Evolutionary conservation across 2,329 filamentous ascomycete genomes (phyloP), one percentile per base, ranked within the genome.

Genomic region (Pseudocercospora ulei): DNA sequence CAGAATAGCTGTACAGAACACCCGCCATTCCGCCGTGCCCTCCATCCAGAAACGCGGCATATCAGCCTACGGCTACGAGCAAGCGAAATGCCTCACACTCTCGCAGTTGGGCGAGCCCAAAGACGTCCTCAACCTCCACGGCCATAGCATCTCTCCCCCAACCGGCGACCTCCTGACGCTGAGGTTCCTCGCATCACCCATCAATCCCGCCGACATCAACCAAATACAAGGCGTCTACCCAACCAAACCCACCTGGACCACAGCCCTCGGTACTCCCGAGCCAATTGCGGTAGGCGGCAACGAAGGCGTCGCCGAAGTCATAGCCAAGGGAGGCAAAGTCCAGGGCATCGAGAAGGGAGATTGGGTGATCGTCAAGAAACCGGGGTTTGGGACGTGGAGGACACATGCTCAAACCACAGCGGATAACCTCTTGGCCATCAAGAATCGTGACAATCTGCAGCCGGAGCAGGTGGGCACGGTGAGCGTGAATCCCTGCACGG

Each of bases 151-250:
- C 57, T 80, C 80, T 3, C 82, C 83, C 2, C 72, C 75, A 3
- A 73, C 86, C 47, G 80, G 82, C 31, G 66, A 73, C 39, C 67
- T 73, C 47, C 66, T 92, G 51, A 86, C 88, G 38, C 69, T 98
- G 44, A 84, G 85, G 61, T 80, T 90, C 54, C 82, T 98, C 54
- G 83, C 87, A 19, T 78, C 86, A 1, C 85, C 90, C 41, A 84
- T 98, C 62, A 98, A 98, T 67, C 90, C 90, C 14, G 87, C 90
- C 56, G 90, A 98, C 65, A 83, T 98, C 63, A 98, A 98, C 69
- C 88, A 88, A 56, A 83, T 98, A 56, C 90, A 98, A 68, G 90
- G 90, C 50, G 86, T 88, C 3, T 98, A 98, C 66, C 88, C 88
- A 46, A 78, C 78, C 29, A 85, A 85, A 59, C 86, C 87, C 0